Percentiles rank a stretch among this genome's conserved stretches.
These are phyloP conservation scores for Venturia aucupariae DNA, from an alignment of 2,329 filamentous ascomycete genomes.

Conservation along the genomic window DNA sequence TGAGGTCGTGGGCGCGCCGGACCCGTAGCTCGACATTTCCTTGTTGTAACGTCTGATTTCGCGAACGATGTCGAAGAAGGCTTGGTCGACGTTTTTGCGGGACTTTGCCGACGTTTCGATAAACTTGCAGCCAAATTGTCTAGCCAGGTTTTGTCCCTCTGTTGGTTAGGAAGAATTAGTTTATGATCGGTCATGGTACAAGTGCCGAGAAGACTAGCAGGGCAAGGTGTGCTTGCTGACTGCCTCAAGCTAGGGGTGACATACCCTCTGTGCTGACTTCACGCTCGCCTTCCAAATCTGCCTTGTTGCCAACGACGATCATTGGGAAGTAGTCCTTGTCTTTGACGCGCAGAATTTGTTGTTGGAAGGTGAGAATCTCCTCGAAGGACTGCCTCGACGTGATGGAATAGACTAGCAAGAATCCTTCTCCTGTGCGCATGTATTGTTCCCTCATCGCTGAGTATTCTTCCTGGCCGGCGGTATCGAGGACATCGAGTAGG, in stretches of 20 bases:
- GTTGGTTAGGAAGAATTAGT: slow-evolving; percentile 20
- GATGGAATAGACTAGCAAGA: slow-evolving; percentile 96
- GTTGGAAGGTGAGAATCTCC: slow-evolving; percentile 96
- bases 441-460: slow-evolving; percentile 99
- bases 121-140: slow-evolving; percentile 91
- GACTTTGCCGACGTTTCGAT: slow-evolving; percentile 99
- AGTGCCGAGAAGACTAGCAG: neutral
- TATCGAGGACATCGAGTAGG: slow-evolving; percentile 94
- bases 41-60: slow-evolving; percentile 98
- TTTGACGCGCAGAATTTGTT: slow-evolving; percentile 97
- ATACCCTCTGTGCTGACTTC: slow-evolving; percentile 86
- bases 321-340: slow-evolving; percentile 99
- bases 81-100: slow-evolving; percentile 94
- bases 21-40: slow-evolving; percentile 84
- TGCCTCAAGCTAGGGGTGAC: slow-evolving; percentile 24
- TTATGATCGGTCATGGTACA: neutral
- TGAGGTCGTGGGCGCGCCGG: slow-evolving; percentile 52
- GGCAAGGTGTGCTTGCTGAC: neutral
- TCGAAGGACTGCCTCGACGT: slow-evolving; percentile 95
- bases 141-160: slow-evolving; percentile 86
- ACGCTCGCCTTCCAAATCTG: slow-evolving; percentile 88
- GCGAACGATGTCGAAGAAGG: slow-evolving; percentile 96
- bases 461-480: slow-evolving; percentile 97
- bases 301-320: slow-evolving; percentile 98
- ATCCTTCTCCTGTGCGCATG: slow-evolving; percentile 98